These are phyloP conservation scores for Sporisorium graminicola DNA, from an alignment of 1,284 basidiomycete species.

Conservation along the genomic window DNA sequence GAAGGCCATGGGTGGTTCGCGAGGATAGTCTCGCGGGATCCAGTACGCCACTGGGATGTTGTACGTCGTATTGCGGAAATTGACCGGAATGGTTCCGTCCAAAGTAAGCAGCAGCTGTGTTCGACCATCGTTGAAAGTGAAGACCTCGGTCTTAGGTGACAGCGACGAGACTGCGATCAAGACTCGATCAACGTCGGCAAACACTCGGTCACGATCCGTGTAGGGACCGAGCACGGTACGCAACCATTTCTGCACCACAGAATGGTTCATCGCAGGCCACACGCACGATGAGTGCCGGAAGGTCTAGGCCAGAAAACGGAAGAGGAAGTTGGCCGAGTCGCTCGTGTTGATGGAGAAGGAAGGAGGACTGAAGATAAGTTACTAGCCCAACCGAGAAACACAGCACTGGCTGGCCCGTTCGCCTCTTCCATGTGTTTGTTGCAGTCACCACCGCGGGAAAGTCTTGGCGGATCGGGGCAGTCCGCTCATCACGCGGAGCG, in stretches of 20 bases:
- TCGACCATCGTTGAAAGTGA: conserved; percentile 95
- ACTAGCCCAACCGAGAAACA: no score
- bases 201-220: conserved; percentile 74
- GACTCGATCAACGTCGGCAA: conserved; percentile 77
- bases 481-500: not conserved
- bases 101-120: conserved; percentile 89
- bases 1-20: conserved; percentile 85
- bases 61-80: conserved; percentile 82
- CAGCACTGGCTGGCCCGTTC: conserved; percentile 26
- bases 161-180: conserved; percentile 78
- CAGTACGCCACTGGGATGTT: conserved; percentile 94
- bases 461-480: conserved; percentile 29
- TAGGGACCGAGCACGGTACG: conserved; percentile 72
- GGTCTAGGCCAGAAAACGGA: not conserved
- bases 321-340: not conserved
- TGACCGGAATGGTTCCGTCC: conserved; percentile 90
- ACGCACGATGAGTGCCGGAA: not conserved
- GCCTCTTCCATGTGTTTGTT: conserved; percentile 4
- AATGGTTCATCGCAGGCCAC: conserved; percentile 58
- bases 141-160: conserved; percentile 89
- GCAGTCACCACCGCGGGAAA: not conserved
- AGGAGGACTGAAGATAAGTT: not conserved
- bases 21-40: conserved; percentile 71
- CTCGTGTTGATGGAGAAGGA: not conserved
- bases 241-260: conserved; percentile 65